These are phyloP conservation scores for Thamnidium elegans DNA, from an alignment of 192 early-diverging fungal genomes.

Conservation along the genomic window DNA sequence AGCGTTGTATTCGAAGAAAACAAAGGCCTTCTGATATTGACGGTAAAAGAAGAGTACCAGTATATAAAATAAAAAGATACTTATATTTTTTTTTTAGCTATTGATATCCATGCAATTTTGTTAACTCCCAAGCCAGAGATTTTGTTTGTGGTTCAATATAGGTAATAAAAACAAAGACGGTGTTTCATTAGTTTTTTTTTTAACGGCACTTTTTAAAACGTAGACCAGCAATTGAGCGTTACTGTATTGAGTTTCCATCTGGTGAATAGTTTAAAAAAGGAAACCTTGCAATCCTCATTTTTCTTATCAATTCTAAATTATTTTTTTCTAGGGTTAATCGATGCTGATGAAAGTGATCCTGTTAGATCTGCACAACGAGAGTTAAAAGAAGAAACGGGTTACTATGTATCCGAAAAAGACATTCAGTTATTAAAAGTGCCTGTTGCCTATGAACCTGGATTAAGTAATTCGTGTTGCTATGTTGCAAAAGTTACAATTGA, in stretches of 20 bases:
- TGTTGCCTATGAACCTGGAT: conserved; percentile 3
- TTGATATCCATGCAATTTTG: conserved; percentile 12
- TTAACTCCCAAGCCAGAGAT: conserved; percentile 8
- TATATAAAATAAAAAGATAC: neutral
- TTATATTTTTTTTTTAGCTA: neutral
- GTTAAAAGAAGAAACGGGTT: conserved; percentile 13
- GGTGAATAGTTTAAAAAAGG: neutral
- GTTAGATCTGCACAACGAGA: conserved; percentile 2
- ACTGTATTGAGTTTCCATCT: conserved; percentile 10
- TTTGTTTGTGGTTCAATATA: conserved; percentile 16
- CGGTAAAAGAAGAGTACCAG: neutral
- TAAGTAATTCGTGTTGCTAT: conserved; percentile 9
- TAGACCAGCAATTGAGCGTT: conserved; percentile 11
- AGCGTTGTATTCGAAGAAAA: conserved; percentile 14
- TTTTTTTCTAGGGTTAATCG: conserved; percentile 4
- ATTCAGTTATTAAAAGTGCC: neutral
- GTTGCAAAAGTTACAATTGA: conserved; percentile 3
- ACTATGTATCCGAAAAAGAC: neutral
- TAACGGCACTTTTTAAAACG: neutral
- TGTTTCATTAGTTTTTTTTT: neutral
- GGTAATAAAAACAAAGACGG: neutral
- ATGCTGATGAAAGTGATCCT: conserved; percentile 1
- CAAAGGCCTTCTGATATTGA: neutral
- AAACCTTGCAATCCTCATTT: neutral
- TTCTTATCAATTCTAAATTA: neutral